A percentile compares a stretch with the other conserved stretches of the same genome.
phyloP scores from a whole-genome alignment of 139 green algal species.

The Monoraphidium neglectum region DNA sequence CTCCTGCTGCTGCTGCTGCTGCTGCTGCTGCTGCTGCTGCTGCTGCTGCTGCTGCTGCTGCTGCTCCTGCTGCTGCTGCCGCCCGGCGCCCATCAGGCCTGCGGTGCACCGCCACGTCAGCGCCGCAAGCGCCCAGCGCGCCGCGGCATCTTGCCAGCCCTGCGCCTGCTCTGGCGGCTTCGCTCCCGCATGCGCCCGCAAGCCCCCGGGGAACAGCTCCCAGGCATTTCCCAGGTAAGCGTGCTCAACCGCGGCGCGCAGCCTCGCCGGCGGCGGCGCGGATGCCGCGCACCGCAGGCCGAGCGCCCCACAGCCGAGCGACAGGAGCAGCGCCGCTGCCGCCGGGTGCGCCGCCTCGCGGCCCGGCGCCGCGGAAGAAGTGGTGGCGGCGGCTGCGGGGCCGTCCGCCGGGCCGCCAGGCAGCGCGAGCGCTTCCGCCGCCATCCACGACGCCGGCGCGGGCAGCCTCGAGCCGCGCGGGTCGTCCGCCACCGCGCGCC shows the following conservation, averaged over 20 bases:
- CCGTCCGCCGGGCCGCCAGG: not conserved
- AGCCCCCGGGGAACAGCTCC: too few species aligned
- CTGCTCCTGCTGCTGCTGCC: not conserved
- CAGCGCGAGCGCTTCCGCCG: conserved; percentile 18
- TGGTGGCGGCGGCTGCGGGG: too few species aligned
- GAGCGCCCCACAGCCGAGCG: not conserved
- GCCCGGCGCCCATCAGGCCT: not conserved
- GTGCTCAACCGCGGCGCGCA: too few species aligned
- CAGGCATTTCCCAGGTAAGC: too few species aligned
- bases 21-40: not conserved
- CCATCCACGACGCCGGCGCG: conserved; percentile 17
- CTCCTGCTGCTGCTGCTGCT: too few species aligned
- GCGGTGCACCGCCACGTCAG: not conserved
- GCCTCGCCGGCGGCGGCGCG: not conserved
- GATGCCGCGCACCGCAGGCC: not conserved
- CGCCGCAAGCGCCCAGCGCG: not conserved
- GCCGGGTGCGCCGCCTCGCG: too few species aligned
- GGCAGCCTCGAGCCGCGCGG: conserved; percentile 32
- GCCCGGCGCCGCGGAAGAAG: too few species aligned
- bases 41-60: conserved; percentile 5
- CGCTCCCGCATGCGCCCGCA: not conserved
- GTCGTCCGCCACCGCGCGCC: not conserved
- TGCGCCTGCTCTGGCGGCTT: not conserved
- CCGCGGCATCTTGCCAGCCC: not conserved
- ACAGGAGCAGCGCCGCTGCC: too few species aligned